A percentile compares a stretch with the other conserved stretches of the same genome.
These are phyloP conservation scores for Xylariomycetidae sp. DNA, from an alignment of 2,329 filamentous ascomycete genomes.

Conservation along the genomic window DNA sequence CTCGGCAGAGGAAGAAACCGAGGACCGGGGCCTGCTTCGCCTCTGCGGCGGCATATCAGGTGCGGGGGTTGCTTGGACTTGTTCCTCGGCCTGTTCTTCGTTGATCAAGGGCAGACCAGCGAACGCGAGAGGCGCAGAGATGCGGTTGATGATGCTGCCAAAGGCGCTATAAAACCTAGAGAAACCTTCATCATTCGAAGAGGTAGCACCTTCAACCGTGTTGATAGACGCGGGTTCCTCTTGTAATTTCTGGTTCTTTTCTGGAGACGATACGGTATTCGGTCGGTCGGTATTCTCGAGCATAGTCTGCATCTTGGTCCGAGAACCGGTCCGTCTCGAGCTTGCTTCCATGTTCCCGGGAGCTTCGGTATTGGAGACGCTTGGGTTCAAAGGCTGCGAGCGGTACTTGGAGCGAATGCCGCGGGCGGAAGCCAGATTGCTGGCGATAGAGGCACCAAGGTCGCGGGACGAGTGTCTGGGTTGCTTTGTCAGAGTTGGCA, in stretches of 20 bases:
- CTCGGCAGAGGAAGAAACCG: slow-evolving; percentile 37
- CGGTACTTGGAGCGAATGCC: slow-evolving; percentile 65
- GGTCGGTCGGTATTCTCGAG: slow-evolving; percentile 49
- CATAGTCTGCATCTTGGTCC: slow-evolving; percentile 49
- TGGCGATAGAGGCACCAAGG: slow-evolving; percentile 76
- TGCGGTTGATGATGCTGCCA: slow-evolving; percentile 77
- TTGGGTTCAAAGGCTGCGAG: slow-evolving; percentile 63
- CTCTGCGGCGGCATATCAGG: slow-evolving; percentile 33
- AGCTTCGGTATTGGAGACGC: slow-evolving; percentile 66
- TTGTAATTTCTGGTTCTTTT: too few species aligned
- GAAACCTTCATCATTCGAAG: slow-evolving; percentile 67
- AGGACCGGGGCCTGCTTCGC: slow-evolving; percentile 30
- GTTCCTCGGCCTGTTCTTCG: slow-evolving; percentile 42
- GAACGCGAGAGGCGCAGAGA: slow-evolving; percentile 88
- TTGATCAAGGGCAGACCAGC: slow-evolving; percentile 75
- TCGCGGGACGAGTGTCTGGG: slow-evolving; percentile 57
- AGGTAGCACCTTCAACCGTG: slow-evolving; percentile 21
- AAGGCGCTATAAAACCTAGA: slow-evolving; percentile 89
- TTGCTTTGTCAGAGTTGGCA: slow-evolving; percentile 34
- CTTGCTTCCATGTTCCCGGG: slow-evolving; percentile 62
- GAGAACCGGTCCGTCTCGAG: slow-evolving; percentile 43
- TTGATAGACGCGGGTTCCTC: slow-evolving; percentile 17
- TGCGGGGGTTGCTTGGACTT: slow-evolving; percentile 25
- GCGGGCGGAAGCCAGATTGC: slow-evolving; percentile 77
- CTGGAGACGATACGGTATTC: slow-evolving; percentile 44